phyloP scores from a whole-genome alignment of 23 red algal species.

The Gracilaria caudata region DNA sequence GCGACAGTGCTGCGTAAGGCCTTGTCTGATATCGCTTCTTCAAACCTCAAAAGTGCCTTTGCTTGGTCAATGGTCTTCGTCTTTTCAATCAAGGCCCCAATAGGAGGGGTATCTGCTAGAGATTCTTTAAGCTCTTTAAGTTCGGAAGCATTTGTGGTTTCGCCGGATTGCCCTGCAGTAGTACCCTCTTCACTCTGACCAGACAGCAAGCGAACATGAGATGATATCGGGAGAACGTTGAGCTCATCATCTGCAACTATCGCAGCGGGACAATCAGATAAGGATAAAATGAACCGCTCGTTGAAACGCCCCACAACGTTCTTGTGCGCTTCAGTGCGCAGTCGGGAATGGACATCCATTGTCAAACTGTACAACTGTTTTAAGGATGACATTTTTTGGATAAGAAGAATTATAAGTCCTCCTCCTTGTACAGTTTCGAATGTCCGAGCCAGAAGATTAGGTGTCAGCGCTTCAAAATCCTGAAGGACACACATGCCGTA shows the following conservation, averaged over 20 bases:
- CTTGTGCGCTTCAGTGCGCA: conserved; percentile 79
- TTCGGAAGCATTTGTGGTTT: conserved; percentile 38
- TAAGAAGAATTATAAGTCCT: conserved; percentile 83
- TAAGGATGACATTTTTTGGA: conserved; percentile 82
- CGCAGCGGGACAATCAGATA: conserved; percentile 71
- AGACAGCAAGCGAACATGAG: conserved; percentile 42
- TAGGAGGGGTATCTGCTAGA: conserved; percentile 63
- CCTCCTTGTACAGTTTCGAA: conserved; percentile 93
- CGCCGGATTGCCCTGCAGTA: neutral
- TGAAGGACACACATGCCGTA: conserved; percentile 98
- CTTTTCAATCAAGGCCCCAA: conserved; percentile 68
- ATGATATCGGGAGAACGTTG: conserved; percentile 89
- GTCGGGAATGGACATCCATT: conserved; percentile 90
- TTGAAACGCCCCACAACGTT: conserved; percentile 90
- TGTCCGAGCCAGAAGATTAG: conserved; percentile 91
- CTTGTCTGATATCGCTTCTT: conserved; percentile 83
- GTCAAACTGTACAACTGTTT: conserved; percentile 83
- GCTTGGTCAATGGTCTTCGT: conserved; percentile 85
- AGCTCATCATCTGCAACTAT: conserved; percentile 96
- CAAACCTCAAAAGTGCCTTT: conserved; percentile 80
- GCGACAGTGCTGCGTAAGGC: conserved; percentile 79
- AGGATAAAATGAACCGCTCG: conserved; percentile 86
- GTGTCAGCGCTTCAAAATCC: conserved; percentile 98
- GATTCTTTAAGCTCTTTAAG: conserved; percentile 76
- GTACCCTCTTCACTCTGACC: conserved; percentile 19